Evolutionary conservation across 768 basidiomycete species (phyloP), one percentile per base, ranked within the genome.

Genomic region (Hemileccinum rubropunctum): DNA sequence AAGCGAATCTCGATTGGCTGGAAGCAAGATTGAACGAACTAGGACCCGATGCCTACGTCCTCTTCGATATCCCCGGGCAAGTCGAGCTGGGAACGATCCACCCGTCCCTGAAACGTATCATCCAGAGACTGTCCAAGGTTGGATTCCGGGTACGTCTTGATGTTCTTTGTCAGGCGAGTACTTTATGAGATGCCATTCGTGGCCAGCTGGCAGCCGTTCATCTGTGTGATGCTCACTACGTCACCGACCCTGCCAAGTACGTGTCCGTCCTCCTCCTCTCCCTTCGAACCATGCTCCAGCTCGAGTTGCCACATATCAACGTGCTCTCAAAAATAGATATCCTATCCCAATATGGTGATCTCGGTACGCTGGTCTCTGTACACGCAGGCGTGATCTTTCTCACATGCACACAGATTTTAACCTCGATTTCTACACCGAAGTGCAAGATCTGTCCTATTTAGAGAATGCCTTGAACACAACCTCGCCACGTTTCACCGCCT

Each of bases 51-150:
- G 83, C 83, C 20, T 98, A 95, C 68, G 80, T 98, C 34, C 74
- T 99, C 32, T 97, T 99, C 67, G 97, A 99, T 67, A 79, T 97
- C 5, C 94, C 97, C 0, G 97, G 97, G 1, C 97, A 99, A 72
- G 97, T 98, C 45, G 97, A 99, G 68, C 73, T 99, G 41, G 93
- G 90, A 68, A 99, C 97, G 45, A 97, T 95, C 65, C 95, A 98
- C 66, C 83, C 86, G 8, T 92, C 91, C 60, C 64, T 98, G 58
- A 93, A 89, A 72, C 76, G 75, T 45, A 87, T 98, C 53, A 76
- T 95, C 5, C 76, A 69, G 15, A 81, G 73, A 62, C 70, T 95
- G 51, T 74, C 74, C 36, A 95, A 91, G 72, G 66, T 74, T 59
- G 85, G 86, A 14, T 94, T 91, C 65, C 77, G 95, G 73, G 95